A percentile compares a stretch with the other conserved stretches of the same genome.
Evolutionary conservation across 179 eudicot species (phyloP).

Genomic region (Patellifolia procumbens): DNA sequence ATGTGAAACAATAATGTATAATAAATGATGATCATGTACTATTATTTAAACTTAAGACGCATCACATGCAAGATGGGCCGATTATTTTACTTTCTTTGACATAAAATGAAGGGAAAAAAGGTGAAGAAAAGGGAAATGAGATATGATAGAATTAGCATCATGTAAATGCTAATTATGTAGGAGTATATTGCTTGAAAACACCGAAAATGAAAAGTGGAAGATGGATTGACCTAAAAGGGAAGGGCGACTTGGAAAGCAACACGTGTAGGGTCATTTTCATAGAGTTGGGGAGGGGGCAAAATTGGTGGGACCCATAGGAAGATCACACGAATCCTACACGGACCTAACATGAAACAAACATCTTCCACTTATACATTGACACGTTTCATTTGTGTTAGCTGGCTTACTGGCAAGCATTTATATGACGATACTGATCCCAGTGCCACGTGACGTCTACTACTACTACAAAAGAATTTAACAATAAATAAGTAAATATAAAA

Average conservation of each 20-base stretch:
- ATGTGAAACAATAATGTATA: no score
- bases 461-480: not conserved
- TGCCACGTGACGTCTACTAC: constrained; percentile 13
- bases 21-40: no score
- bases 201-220: not conserved
- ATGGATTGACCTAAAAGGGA: constrained; percentile 14
- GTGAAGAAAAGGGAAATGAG: not conserved
- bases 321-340: constrained; percentile 10
- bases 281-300: not conserved
- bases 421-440: not conserved
- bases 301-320: constrained; percentile 10
- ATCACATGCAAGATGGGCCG: no score
- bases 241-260: not conserved
- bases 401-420: constrained; percentile 19
- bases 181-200: not conserved
- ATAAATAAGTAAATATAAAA: no score
- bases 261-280: constrained; percentile 7
- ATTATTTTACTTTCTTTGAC: no score
- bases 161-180: constrained; percentile 6
- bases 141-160: not conserved
- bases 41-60: no score
- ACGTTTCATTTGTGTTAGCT: not conserved
- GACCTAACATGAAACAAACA: constrained; percentile 13
- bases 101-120: no score
- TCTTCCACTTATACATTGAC: not conserved